phyloP scores from a whole-genome alignment of 805 yeast genomes.

The Alloascoidea africana region DNA sequence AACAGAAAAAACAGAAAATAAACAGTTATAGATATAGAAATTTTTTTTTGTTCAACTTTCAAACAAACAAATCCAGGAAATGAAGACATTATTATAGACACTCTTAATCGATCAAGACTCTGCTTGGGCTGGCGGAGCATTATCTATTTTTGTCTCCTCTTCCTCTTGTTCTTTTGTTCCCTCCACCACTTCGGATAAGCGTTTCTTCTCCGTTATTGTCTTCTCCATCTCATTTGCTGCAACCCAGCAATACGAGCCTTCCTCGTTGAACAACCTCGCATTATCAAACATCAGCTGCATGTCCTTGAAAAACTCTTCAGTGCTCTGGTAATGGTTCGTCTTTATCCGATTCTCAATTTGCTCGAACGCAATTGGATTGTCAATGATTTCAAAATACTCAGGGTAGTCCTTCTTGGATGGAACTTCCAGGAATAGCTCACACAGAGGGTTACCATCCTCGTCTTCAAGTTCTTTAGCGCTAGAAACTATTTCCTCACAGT shows the following conservation, averaged over 20 bases:
- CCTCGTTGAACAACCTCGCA: conserved; percentile 56
- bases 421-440: conserved; percentile 46
- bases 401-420: conserved; percentile 72
- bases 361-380: conserved; percentile 42
- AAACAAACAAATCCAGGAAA: neutral
- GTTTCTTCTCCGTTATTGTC: neutral
- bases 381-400: conserved; percentile 61
- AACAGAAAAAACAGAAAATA: neutral
- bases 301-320: conserved; percentile 34
- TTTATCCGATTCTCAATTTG: conserved; percentile 36
- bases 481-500: neutral
- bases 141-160: neutral
- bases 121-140: neutral
- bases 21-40: neutral
- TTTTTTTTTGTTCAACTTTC: neutral
- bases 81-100: neutral
- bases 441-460: conserved; percentile 28
- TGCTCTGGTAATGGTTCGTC: conserved; percentile 18
- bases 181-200: neutral
- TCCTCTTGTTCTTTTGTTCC: neutral
- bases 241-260: conserved; percentile 58
- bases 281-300: conserved; percentile 43
- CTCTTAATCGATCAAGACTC: neutral
- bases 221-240: conserved; percentile 60
- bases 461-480: conserved; percentile 17